A percentile compares a stretch with the other conserved stretches of the same genome.
Conservation (phyloP, 2,329 filamentous ascomycete species). For the Calonectria multiphialidica region DNA sequence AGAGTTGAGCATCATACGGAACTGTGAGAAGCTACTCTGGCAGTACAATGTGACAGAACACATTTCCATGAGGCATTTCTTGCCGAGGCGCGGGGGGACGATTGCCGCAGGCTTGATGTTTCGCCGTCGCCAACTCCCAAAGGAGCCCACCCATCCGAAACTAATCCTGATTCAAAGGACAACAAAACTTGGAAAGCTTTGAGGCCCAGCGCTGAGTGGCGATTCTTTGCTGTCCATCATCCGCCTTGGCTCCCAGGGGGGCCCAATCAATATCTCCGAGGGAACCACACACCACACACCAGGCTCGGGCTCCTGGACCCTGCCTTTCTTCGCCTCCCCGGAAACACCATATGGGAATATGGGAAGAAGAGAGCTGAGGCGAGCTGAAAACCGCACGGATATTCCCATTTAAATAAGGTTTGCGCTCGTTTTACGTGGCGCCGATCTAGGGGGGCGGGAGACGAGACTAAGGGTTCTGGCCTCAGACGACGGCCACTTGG, state of each 20-base stretch:
- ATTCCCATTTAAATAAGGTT: constrained; percentile 12
- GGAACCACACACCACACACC: background rate
- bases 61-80: background rate
- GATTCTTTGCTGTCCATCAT: constrained; percentile 11
- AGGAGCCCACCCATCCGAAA: background rate
- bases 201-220: background rate
- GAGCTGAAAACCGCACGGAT: constrained; percentile 11
- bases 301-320: background rate
- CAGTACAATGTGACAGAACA: background rate
- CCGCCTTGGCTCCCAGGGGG: background rate
- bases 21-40: background rate
- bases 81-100: background rate
- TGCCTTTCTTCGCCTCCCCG: background rate
- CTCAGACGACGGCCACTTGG: constrained; percentile 3
- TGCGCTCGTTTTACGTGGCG: constrained; percentile 7
- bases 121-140: background rate
- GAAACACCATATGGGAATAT: constrained; percentile 10
- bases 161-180: constrained; percentile 1
- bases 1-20: background rate
- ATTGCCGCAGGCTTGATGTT: background rate
- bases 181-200: constrained; percentile 6
- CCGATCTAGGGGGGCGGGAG: background rate
- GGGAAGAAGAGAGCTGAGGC: background rate
- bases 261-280: constrained; percentile 5
- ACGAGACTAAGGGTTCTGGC: constrained; percentile 4